phyloP scores from a whole-genome alignment of 1,139 yeast genomes.

The Blastobotrys persicus region DNA sequence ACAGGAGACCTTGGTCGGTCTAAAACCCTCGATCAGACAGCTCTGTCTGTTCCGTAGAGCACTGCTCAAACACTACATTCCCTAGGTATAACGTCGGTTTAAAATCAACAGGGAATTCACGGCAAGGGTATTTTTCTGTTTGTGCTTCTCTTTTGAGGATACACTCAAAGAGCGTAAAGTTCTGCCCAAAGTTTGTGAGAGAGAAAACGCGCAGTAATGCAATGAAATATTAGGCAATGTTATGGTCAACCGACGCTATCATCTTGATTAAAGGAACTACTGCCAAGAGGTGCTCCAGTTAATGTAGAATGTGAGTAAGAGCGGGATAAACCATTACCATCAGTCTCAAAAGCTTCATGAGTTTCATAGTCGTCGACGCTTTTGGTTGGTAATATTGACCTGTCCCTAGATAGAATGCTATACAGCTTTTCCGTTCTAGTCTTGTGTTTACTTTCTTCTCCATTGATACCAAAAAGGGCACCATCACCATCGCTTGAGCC shows the following conservation, averaged over 20 bases:
- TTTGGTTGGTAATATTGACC: slow-evolving; percentile 26
- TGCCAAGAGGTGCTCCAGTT: background rate
- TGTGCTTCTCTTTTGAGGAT: background rate
- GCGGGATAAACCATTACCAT: background rate
- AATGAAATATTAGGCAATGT: background rate
- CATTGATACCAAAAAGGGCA: slow-evolving; percentile 10
- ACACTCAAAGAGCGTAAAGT: too few species aligned
- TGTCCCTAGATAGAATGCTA: slow-evolving; percentile 28
- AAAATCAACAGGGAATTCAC: too few species aligned
- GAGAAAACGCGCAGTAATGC: background rate
- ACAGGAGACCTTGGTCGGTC: too few species aligned
- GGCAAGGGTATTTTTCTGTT: too few species aligned
- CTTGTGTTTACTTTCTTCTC: background rate
- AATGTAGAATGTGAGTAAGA: background rate
- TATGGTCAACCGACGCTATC: background rate
- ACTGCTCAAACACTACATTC: too few species aligned
- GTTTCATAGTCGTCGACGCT: background rate
- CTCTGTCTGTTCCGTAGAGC: too few species aligned
- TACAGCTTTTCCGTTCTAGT: slow-evolving; percentile 20
- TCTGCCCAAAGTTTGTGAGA: too few species aligned
- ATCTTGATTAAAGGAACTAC: background rate
- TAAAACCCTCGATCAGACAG: too few species aligned
- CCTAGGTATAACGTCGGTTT: too few species aligned
- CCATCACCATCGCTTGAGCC: background rate
- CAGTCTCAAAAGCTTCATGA: background rate